phyloP scores from a whole-genome alignment of 106 monocot species.

The Alisma plantagoaquatica region DNA sequence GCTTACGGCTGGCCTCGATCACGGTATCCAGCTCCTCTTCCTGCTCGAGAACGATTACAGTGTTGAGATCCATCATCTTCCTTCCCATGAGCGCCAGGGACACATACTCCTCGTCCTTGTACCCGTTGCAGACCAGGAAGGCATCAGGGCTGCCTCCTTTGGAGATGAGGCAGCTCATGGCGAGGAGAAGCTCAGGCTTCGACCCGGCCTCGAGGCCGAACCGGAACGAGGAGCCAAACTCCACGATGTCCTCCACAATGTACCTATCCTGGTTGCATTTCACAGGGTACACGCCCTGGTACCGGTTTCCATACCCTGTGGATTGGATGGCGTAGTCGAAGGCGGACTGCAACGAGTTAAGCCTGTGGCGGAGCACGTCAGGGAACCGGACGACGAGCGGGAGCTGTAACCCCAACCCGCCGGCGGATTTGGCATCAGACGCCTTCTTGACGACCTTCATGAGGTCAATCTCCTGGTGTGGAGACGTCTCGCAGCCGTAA shows the following conservation, averaged over 20 bases:
- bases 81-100: slow-evolving; percentile 70
- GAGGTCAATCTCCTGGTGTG: slow-evolving; percentile 87
- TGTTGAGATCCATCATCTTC: slow-evolving; percentile 56
- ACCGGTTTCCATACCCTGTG: slow-evolving; percentile 46
- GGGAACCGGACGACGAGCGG: slow-evolving; percentile 86
- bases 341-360: slow-evolving; percentile 66
- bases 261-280: slow-evolving; percentile 92
- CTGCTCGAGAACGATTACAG: slow-evolving; percentile 73
- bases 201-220: slow-evolving; percentile 98
- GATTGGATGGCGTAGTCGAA: slow-evolving; percentile 75
- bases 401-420: slow-evolving; percentile 79
- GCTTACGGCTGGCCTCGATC: slow-evolving; percentile 25
- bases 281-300: slow-evolving; percentile 95
- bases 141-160: slow-evolving; percentile 59
- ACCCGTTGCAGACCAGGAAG: slow-evolving; percentile 92
- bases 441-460: slow-evolving; percentile 84
- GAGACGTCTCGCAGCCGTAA: slow-evolving; percentile 45
- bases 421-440: slow-evolving; percentile 40
- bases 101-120: slow-evolving; percentile 92
- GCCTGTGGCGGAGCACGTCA: slow-evolving; percentile 69
- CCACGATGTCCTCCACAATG: slow-evolving; percentile 83
- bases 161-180: slow-evolving; percentile 79
- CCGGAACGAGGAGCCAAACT: slow-evolving; percentile 54
- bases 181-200: slow-evolving; percentile 92
- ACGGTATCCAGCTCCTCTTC: slow-evolving; percentile 71